Percentiles rank a stretch among this genome's conserved stretches.
Conservation (phyloP, 441 rosid genomes). For the Pelargonium australe region DNA sequence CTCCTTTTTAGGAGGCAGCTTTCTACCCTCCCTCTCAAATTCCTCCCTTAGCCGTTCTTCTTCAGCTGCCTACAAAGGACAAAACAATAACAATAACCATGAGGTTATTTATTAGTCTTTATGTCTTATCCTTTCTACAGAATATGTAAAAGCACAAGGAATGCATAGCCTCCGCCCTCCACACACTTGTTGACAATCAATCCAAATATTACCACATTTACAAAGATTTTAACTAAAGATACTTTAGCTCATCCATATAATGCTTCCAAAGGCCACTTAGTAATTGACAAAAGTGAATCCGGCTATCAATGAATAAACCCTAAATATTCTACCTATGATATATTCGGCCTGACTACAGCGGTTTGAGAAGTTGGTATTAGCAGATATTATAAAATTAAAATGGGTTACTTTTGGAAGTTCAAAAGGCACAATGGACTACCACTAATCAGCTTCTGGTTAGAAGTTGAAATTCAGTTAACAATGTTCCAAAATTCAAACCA, state of each 20-base stretch:
- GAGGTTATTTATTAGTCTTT: not conserved
- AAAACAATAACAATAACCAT: conserved; percentile 4
- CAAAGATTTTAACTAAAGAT: not conserved
- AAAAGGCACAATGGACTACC: not conserved
- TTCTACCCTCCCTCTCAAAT: conserved; percentile 79
- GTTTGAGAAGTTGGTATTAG: not conserved
- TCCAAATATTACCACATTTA: not conserved
- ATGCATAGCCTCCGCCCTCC: not conserved
- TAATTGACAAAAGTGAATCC: not conserved
- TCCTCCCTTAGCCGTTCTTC: conserved; percentile 71
- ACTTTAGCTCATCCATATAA: not conserved
- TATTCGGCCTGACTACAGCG: not conserved
- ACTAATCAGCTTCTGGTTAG: no score
- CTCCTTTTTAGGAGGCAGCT: conserved; percentile 63
- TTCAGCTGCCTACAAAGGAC: conserved; percentile 62
- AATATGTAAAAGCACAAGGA: not conserved
- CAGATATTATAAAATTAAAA: not conserved
- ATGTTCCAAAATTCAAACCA: no score
- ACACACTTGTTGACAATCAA: not conserved
- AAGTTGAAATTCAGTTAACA: no score
- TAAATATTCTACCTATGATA: not conserved
- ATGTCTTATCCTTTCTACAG: not conserved
- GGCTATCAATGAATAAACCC: not conserved
- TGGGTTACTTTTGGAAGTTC: no score
- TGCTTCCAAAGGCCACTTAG: not conserved